Conservation (phyloP, 2,329 filamentous ascomycete genomes). For the Beauveria rudraprayagi region DNA sequence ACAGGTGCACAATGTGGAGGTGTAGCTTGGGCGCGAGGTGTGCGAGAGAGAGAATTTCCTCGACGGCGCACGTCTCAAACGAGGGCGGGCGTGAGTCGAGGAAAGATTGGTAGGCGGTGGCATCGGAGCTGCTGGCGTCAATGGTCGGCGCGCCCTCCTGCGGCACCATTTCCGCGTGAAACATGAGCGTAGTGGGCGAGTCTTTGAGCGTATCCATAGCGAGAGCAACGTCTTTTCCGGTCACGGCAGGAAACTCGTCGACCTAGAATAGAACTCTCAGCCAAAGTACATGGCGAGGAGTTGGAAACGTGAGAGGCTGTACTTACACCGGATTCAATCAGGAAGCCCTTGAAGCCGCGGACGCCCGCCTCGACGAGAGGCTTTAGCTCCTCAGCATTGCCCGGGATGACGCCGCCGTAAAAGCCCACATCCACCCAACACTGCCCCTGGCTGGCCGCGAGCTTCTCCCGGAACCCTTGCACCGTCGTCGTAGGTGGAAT, state of each 20-base stretch:
- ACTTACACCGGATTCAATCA: constrained; percentile 91
- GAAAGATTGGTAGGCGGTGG: constrained; percentile 81
- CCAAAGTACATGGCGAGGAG: not conserved
- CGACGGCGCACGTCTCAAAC: constrained; percentile 87
- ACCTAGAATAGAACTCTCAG: constrained; percentile 46
- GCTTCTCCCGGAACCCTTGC: constrained; percentile 72
- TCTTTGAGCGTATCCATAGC: constrained; percentile 76
- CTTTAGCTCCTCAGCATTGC: constrained; percentile 72
- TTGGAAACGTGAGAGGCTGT: not conserved
- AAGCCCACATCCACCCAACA: constrained; percentile 99
- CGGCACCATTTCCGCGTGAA: constrained; percentile 98
- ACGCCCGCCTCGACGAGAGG: constrained; percentile 79
- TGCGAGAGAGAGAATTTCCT: constrained; percentile 75
- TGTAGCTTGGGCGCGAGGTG: constrained; percentile 72
- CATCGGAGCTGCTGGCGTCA: constrained; percentile 63
- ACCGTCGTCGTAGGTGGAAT: constrained; percentile 94
- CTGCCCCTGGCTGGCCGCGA: constrained; percentile 73
- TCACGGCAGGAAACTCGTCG: constrained; percentile 92
- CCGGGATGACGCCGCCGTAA: constrained; percentile 89
- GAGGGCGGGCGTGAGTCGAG: constrained; percentile 79
- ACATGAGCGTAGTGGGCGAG: constrained; percentile 88
- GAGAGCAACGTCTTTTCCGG: constrained; percentile 64
- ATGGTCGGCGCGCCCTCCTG: constrained; percentile 72
- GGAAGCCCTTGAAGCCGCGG: constrained; percentile 91
- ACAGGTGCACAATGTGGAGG: constrained; percentile 89